phyloP scores from a whole-genome alignment of 768 basidiomycete genomes.

The Mycena polygramma region DNA sequence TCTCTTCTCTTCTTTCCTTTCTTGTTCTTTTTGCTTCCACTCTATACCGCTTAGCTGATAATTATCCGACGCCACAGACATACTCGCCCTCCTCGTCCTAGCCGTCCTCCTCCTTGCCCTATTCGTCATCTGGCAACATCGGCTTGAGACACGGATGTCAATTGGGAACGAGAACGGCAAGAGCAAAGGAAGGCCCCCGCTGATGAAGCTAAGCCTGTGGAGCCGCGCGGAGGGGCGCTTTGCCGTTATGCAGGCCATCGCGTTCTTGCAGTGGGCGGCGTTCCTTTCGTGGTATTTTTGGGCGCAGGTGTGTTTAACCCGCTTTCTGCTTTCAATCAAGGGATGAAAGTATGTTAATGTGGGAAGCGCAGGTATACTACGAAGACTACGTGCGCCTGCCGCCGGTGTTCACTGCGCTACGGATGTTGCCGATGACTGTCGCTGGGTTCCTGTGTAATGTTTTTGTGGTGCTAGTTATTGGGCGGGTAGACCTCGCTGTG shows the following conservation, averaged over 20 bases:
- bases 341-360: no score
- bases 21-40: no score
- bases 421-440: conserved; percentile 79
- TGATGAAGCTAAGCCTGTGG: conserved; percentile 79
- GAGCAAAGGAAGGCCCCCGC: conserved; percentile 47
- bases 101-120: conserved; percentile 63
- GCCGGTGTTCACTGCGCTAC: conserved; percentile 73
- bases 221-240: conserved; percentile 71
- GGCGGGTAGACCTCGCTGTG: conserved; percentile 66
- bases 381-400: conserved; percentile 70
- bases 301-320: no score
- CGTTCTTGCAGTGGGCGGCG: conserved; percentile 71
- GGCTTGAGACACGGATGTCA: conserved; percentile 56
- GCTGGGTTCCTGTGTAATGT: conserved; percentile 75
- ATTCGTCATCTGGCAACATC: conserved; percentile 75
- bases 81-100: conserved; percentile 73
- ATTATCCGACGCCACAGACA: conserved; percentile 54
- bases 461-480: conserved; percentile 71
- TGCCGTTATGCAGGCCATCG: conserved; percentile 70
- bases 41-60: not conserved
- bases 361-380: conserved; percentile 86
- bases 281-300: conserved; percentile 67
- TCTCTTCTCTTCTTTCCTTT: conserved; percentile 35
- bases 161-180: no score
- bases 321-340: no score